phyloP scores from a whole-genome alignment of 768 basidiomycete species.

The Amanita inopinata region DNA sequence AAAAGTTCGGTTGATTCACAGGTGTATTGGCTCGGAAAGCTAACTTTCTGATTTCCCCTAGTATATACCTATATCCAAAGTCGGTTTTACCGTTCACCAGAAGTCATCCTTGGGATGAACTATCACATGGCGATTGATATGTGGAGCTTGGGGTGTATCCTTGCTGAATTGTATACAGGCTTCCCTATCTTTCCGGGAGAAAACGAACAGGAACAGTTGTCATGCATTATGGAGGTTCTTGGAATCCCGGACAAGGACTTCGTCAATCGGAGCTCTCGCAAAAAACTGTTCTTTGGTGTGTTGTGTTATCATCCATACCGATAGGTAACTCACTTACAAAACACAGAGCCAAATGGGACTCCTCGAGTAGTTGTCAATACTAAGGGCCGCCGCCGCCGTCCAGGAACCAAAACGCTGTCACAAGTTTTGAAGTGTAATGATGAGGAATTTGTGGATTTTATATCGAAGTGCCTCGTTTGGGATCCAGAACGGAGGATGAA shows the following conservation, averaged over 20 bases:
- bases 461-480: slow-evolving; percentile 95
- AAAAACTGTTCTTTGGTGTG: slow-evolving; percentile 93
- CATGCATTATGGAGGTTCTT: slow-evolving; percentile 99
- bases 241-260: slow-evolving; percentile 94
- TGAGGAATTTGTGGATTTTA: slow-evolving; percentile 93
- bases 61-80: slow-evolving; percentile 99
- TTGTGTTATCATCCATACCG: slow-evolving; percentile 1
- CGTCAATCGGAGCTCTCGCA: slow-evolving; percentile 86
- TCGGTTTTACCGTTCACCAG: slow-evolving; percentile 99
- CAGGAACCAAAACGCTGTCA: slow-evolving; percentile 82
- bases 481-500: slow-evolving; percentile 95
- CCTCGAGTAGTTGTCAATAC: slow-evolving; percentile 94
- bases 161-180: slow-evolving; percentile 95
- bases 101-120: slow-evolving; percentile 98
- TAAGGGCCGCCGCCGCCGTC: slow-evolving; percentile 87
- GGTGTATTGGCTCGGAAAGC: slow-evolving; percentile 3
- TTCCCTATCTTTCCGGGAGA: slow-evolving; percentile 99
- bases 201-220: slow-evolving; percentile 96
- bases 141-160: slow-evolving; percentile 98
- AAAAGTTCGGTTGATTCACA: slow-evolving; percentile 62
- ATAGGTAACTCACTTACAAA: slow-evolving; percentile 10
- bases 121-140: slow-evolving; percentile 99
- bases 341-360: slow-evolving; percentile 79
- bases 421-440: slow-evolving; percentile 90
- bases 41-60: slow-evolving; percentile 24